phyloP scores from a whole-genome alignment of 768 basidiomycete genomes.

The Mycena amicta region DNA sequence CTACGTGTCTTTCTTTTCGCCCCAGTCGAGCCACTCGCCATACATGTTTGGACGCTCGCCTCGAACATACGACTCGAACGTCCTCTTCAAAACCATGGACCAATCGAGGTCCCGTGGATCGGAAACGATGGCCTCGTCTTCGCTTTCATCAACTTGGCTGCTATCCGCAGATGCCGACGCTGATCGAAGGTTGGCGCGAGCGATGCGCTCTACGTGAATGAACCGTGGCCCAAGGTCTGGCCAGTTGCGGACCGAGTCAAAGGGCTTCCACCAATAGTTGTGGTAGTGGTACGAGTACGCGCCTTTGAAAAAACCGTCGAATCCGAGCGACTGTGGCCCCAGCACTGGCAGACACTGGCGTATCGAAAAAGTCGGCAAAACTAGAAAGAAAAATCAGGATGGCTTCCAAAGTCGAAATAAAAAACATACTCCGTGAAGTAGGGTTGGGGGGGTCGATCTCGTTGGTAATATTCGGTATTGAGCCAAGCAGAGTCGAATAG shows the following conservation, averaged over 20 bases:
- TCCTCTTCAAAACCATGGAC: slow-evolving; percentile 93
- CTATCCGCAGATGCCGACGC: slow-evolving; percentile 26
- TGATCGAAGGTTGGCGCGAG: slow-evolving; percentile 41
- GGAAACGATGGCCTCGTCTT: slow-evolving; percentile 47
- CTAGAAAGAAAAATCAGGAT: slow-evolving; percentile 39
- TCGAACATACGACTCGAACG: slow-evolving; percentile 90
- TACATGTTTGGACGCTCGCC: slow-evolving; percentile 96
- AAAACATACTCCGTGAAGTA: slow-evolving; percentile 79
- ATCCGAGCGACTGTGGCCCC: slow-evolving; percentile 86
- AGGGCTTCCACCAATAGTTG: slow-evolving; percentile 93
- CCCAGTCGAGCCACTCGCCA: slow-evolving; percentile 76
- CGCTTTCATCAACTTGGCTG: slow-evolving; percentile 43
- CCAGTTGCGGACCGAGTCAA: slow-evolving; percentile 92
- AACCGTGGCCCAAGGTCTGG: slow-evolving; percentile 90
- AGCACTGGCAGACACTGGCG: slow-evolving; percentile 70
- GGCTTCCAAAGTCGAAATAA: neutral
- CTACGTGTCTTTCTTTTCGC: slow-evolving; percentile 10
- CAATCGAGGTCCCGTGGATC: slow-evolving; percentile 87
- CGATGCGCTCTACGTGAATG: slow-evolving; percentile 68
- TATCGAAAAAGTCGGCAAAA: slow-evolving; percentile 88
- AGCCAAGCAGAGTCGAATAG: slow-evolving; percentile 97
- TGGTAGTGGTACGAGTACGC: slow-evolving; percentile 97
- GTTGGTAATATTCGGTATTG: slow-evolving; percentile 89
- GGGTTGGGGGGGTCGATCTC: slow-evolving; percentile 91
- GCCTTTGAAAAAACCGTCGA: slow-evolving; percentile 96